A percentile compares a stretch with the other conserved stretches of the same genome.
Conservation (phyloP, 2,329 filamentous ascomycete genomes). For the Phialemonium atrogriseum region DNA sequence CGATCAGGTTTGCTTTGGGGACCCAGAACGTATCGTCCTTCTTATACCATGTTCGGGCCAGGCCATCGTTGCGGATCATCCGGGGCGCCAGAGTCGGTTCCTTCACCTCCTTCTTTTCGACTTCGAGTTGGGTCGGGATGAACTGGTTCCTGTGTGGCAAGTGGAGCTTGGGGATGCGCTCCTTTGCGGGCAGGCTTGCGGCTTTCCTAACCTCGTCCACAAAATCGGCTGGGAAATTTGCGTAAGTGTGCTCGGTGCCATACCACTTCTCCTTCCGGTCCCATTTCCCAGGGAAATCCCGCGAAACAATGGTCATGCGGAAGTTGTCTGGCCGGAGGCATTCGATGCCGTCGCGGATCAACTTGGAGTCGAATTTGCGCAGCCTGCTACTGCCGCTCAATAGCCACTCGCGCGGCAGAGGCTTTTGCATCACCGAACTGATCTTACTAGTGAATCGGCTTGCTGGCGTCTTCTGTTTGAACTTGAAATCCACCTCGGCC, state of each 20-base stretch:
- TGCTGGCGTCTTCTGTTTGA: constrained; percentile 85
- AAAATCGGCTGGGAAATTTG: constrained; percentile 71
- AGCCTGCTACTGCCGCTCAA: constrained; percentile 72
- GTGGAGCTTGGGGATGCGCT: constrained; percentile 64
- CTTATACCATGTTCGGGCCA: constrained; percentile 88
- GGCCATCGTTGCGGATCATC: constrained; percentile 75
- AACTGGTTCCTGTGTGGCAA: constrained; percentile 93
- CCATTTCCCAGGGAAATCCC: constrained; percentile 77
- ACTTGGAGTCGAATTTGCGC: constrained; percentile 69
- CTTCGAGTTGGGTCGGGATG: constrained; percentile 84
- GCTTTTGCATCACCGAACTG: constrained; percentile 85
- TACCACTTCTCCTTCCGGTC: constrained; percentile 94
- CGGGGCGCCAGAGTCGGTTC: constrained; percentile 67
- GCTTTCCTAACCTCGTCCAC: constrained; percentile 62
- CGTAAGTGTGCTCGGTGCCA: constrained; percentile 82
- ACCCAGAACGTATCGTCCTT: constrained; percentile 99
- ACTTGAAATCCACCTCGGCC: constrained; percentile 89
- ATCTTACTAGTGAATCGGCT: constrained; percentile 82
- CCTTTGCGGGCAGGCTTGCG: constrained; percentile 43
- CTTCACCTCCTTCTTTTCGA: constrained; percentile 86
- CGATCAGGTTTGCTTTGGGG: constrained; percentile 80
- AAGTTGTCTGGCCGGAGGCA: constrained; percentile 84
- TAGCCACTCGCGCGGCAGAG: constrained; percentile 76
- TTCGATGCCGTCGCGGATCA: constrained; percentile 65
- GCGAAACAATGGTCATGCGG: constrained; percentile 72